Evolutionary conservation across 75 land plant genomes (phyloP).

Genomic region (Isoetes taiwanensis): DNA sequence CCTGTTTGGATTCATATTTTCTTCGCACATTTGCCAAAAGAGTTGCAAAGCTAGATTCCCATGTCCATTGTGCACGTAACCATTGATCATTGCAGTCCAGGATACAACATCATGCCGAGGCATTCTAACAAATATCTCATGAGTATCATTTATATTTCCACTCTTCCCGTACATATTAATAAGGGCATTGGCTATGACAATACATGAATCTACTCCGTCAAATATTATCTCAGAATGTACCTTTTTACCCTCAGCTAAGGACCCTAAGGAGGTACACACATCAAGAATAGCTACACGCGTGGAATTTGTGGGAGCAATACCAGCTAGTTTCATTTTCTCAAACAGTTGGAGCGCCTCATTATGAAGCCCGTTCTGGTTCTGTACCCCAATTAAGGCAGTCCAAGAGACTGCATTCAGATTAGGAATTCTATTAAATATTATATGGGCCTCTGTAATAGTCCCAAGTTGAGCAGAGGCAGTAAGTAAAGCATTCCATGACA

Average conservation of each 20-base stretch:
- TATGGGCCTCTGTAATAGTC: neutral
- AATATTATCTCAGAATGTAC: neutral
- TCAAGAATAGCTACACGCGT: neutral
- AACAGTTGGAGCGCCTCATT: neutral
- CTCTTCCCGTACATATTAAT: constrained; percentile 1
- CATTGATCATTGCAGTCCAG: constrained; percentile 5
- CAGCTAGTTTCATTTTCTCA: neutral
- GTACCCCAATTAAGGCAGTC: neutral
- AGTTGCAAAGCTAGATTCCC: neutral
- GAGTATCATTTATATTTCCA: neutral
- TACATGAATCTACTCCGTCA: neutral
- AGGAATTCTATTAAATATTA: neutral
- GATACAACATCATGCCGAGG: neutral
- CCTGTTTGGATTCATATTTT: neutral
- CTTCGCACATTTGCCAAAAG: neutral
- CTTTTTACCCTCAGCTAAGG: neutral
- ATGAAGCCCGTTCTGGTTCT: neutral
- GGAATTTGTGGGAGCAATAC: neutral
- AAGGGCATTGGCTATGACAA: neutral
- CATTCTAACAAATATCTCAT: neutral
- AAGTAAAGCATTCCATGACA: neutral
- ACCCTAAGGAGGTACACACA: neutral
- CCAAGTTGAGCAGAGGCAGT: neutral
- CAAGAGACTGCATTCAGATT: neutral
- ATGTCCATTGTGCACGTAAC: neutral